Conservation (phyloP, 208 protist species). For the Leishmania mexicana region DNA sequence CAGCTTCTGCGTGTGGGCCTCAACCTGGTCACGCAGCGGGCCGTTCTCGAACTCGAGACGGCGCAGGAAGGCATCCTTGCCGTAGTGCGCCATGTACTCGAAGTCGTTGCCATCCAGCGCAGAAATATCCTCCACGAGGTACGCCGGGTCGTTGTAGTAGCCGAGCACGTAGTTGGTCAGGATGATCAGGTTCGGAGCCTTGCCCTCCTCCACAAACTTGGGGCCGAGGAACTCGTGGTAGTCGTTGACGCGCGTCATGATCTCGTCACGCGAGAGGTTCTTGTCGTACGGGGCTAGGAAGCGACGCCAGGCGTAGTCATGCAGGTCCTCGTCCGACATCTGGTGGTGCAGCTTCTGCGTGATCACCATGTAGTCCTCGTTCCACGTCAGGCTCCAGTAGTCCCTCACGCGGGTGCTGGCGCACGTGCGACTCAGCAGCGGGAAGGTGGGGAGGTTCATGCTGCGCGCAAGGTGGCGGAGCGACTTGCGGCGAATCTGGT, state of each 20-base stretch:
- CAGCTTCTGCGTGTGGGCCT: slow-evolving; percentile 89
- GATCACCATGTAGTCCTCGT: slow-evolving; percentile 94
- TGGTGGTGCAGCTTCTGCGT: slow-evolving; percentile 82
- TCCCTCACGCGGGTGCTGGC: slow-evolving; percentile 83
- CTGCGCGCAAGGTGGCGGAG: slow-evolving; percentile 85
- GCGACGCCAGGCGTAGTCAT: slow-evolving; percentile 91
- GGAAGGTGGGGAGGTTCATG: slow-evolving; percentile 92
- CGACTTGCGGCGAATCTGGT: slow-evolving; percentile 83
- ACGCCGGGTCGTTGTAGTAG: slow-evolving; percentile 94
- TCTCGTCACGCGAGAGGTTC: slow-evolving; percentile 80
- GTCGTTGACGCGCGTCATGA: slow-evolving; percentile 83
- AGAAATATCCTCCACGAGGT: slow-evolving; percentile 86
- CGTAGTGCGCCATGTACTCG: slow-evolving; percentile 83
- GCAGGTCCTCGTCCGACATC: slow-evolving; percentile 91
- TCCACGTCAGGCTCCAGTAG: slow-evolving; percentile 92
- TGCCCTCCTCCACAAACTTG: slow-evolving; percentile 85
- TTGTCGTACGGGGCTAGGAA: slow-evolving; percentile 92
- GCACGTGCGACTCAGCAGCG: slow-evolving; percentile 85
- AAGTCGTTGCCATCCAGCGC: slow-evolving; percentile 92
- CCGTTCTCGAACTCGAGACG: slow-evolving; percentile 95
- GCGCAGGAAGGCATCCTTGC: slow-evolving; percentile 92
- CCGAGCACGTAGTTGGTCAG: slow-evolving; percentile 89
- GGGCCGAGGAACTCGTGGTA: slow-evolving; percentile 89
- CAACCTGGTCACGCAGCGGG: slow-evolving; percentile 91
- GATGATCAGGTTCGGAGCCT: slow-evolving; percentile 90